phyloP scores from a whole-genome alignment of 2,329 filamentous ascomycete genomes.

The Trichoderma oligosporum region DNA sequence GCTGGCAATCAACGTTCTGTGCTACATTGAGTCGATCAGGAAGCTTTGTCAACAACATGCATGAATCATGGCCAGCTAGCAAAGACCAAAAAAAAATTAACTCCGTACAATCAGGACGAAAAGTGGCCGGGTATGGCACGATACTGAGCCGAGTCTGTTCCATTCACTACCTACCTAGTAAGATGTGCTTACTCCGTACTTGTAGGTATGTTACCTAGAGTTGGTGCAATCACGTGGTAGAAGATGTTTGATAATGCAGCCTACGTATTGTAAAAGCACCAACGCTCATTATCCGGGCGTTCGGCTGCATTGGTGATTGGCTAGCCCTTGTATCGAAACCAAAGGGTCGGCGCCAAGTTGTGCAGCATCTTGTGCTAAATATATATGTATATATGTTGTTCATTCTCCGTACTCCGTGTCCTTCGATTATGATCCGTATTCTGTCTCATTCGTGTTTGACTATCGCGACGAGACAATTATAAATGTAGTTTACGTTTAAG shows the following conservation, averaged over 20 bases:
- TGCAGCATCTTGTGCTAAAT: background rate
- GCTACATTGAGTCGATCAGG: no score
- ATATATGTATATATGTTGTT: background rate
- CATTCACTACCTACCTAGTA: background rate
- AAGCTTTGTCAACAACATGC: background rate
- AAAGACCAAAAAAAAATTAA: background rate
- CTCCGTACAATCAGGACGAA: background rate
- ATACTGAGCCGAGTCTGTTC: constrained; percentile 2
- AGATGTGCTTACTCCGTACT: constrained; percentile 1
- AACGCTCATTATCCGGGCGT: background rate
- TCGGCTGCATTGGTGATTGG: constrained; percentile 9
- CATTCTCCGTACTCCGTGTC: background rate
- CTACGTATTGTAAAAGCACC: background rate
- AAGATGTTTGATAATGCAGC: background rate
- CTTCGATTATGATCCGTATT: background rate
- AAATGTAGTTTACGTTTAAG: constrained; percentile 4
- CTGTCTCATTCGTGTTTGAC: background rate
- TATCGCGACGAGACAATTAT: background rate
- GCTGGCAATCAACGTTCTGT: background rate
- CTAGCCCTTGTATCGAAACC: background rate
- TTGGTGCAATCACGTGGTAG: constrained; percentile 11
- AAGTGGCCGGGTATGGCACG: constrained; percentile 10
- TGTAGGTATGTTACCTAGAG: no score
- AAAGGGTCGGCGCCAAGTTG: constrained; percentile 1
- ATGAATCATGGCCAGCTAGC: background rate